phyloP scores from a whole-genome alignment of 1,139 yeast genomes.

The Geotrichum candidum region DNA sequence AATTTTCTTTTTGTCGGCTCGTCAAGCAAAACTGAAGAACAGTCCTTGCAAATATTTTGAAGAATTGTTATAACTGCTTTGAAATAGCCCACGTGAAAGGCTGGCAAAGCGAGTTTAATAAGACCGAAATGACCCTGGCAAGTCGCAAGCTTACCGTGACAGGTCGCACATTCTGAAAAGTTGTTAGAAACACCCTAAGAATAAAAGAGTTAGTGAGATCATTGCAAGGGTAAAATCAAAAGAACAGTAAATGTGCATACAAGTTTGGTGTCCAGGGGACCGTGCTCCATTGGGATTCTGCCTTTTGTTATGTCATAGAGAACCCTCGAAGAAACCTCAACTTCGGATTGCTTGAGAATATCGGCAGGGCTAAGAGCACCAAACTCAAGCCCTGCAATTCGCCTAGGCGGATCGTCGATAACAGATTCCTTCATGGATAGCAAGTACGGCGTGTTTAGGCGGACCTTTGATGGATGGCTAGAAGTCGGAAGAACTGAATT shows the following conservation, averaged over 20 bases:
- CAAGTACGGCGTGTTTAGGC: not conserved
- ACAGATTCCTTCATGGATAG: constrained; percentile 61
- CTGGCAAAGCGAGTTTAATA: constrained; percentile 86
- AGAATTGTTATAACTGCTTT: constrained; percentile 83
- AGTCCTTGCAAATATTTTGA: constrained; percentile 87
- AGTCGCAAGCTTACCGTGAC: constrained; percentile 86
- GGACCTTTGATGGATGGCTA: not conserved
- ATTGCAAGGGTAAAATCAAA: not conserved
- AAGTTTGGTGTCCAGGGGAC: constrained; percentile 89
- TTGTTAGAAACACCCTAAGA: constrained; percentile 79
- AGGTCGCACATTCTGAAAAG: constrained; percentile 75
- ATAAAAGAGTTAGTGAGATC: not conserved
- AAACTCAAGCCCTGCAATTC: constrained; percentile 85
- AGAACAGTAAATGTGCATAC: constrained; percentile 22
- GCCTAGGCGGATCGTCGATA: constrained; percentile 80
- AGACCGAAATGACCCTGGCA: constrained; percentile 99
- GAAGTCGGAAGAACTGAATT: not conserved
- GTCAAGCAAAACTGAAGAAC: constrained; percentile 72
- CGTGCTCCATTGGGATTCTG: constrained; percentile 68
- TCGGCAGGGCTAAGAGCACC: constrained; percentile 89
- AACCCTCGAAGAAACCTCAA: constrained; percentile 87
- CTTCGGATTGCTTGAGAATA: constrained; percentile 89
- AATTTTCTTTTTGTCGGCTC: constrained; percentile 66
- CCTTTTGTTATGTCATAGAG: constrained; percentile 86
- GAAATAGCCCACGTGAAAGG: constrained; percentile 95